Evolutionary conservation across 768 basidiomycete genomes (phyloP).

Genomic region (Tulasnella sp.): DNA sequence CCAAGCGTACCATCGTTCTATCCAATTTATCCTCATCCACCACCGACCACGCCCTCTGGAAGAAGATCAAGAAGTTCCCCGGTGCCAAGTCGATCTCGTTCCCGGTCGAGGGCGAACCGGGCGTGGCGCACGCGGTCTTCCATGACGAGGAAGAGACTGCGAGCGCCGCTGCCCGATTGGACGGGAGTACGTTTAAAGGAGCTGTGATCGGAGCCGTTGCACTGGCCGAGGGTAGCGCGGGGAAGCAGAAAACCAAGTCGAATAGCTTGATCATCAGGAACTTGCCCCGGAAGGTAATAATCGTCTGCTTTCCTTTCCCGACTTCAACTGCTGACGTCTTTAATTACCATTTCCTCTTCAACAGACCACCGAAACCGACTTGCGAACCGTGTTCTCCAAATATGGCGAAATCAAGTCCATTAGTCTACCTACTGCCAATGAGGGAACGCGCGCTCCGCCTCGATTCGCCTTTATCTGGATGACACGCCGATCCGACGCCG

Average conservation of each 20-base stretch:
- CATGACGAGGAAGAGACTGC: constrained; percentile 60
- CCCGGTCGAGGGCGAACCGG: constrained; percentile 46
- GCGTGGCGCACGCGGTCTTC: constrained; percentile 70
- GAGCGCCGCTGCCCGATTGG: constrained; percentile 71
- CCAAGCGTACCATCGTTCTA: constrained; percentile 74
- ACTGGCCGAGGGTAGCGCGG: constrained; percentile 75
- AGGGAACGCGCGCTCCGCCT: constrained; percentile 31
- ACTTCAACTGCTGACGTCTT: not conserved
- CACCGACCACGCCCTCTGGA: constrained; percentile 67
- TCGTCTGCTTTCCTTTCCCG: constrained; percentile 26
- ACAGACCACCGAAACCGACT: constrained; percentile 74
- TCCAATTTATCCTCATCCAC: constrained; percentile 64
- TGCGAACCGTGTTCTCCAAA: constrained; percentile 80
- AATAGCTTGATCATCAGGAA: constrained; percentile 86
- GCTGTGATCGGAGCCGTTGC: constrained; percentile 77
- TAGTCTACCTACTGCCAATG: constrained; percentile 50
- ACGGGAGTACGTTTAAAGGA: constrained; percentile 92
- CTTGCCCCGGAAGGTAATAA: constrained; percentile 58
- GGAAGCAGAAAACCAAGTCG: constrained; percentile 43
- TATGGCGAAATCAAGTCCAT: constrained; percentile 84
- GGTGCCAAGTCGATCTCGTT: constrained; percentile 76
- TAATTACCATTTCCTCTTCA: not conserved
- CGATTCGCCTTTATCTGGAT: constrained; percentile 98
- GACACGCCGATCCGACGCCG: constrained; percentile 77
- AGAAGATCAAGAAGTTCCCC: constrained; percentile 74